Evolutionary conservation across 345 rosid species (phyloP).

Genomic region (Populus simonii): DNA sequence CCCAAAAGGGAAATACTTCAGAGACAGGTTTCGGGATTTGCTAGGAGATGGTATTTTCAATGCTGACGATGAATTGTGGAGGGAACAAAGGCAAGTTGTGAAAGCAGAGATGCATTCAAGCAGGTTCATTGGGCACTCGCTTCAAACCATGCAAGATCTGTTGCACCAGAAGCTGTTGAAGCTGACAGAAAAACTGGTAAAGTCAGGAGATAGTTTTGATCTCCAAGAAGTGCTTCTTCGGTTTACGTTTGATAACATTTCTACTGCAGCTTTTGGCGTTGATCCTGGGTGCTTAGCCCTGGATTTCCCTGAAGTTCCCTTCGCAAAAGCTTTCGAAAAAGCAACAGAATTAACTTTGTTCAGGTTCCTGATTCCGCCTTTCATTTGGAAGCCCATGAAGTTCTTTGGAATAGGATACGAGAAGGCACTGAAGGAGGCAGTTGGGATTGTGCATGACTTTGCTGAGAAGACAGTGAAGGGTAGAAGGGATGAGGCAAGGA

Average conservation of each 20-base stretch:
- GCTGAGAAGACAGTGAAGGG: slow-evolving; percentile 36
- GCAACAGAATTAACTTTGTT: slow-evolving; percentile 63
- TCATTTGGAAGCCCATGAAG: slow-evolving; percentile 70
- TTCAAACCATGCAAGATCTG: slow-evolving; percentile 43
- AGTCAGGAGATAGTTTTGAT: slow-evolving; percentile 46
- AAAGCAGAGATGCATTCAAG: slow-evolving; percentile 64
- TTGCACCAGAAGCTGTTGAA: slow-evolving; percentile 55
- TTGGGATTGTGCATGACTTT: slow-evolving; percentile 58
- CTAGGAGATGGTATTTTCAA: slow-evolving; percentile 75
- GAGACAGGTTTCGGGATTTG: slow-evolving; percentile 59
- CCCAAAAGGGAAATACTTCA: slow-evolving; percentile 62
- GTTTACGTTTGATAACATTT: slow-evolving; percentile 75
- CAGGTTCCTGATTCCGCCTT: slow-evolving; percentile 64
- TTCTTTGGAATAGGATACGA: slow-evolving; percentile 54
- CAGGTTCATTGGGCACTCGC: slow-evolving; percentile 47
- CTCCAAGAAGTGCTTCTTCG: slow-evolving; percentile 70
- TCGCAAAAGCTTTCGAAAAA: slow-evolving; percentile 75
- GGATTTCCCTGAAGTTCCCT: slow-evolving; percentile 58
- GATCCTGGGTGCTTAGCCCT: slow-evolving; percentile 64
- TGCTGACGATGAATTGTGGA: slow-evolving; percentile 61
- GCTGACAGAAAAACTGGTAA: slow-evolving; percentile 36
- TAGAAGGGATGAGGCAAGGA: slow-evolving; percentile 16
- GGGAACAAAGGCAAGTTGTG: slow-evolving; percentile 51
- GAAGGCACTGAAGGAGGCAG: slow-evolving; percentile 48
- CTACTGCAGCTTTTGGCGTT: slow-evolving; percentile 60